Evolutionary conservation across 495 filamentous ascomycete genomes (phyloP), one percentile per base, ranked within the genome.

Genomic region (Coniosporium apollinis): DNA sequence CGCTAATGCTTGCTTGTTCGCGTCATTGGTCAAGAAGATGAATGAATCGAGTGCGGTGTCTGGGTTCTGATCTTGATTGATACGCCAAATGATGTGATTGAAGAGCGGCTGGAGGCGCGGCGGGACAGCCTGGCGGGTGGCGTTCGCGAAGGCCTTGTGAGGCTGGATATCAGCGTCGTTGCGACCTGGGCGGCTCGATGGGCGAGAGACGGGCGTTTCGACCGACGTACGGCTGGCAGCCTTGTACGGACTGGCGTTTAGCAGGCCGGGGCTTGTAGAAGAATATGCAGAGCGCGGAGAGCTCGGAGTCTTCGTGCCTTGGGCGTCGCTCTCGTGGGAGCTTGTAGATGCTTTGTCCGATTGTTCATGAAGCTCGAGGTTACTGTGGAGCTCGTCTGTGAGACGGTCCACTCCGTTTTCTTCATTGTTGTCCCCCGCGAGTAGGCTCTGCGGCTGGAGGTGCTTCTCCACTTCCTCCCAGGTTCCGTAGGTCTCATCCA

Each of bases 381-480:
- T 67, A 56, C 49, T 64, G 33, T 66, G 55, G 24, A 66, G 52
- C 49, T 68, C 65, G 36, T 66, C 65, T 16, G 61, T 62, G 38
- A 68, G 44, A 41, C 64, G 57, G 25, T 63, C 42, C n/a, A 43
- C 37, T 1, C 22, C 36, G 18, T 47, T 48, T n/a, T 64, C 57
- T 37, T 61, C 61, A 29, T 67, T 65, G 28, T 64, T 61, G 37
- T 67, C 63, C n/a, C 60, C 58, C 20, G 45, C 57, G 32, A 54
- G 54, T 18, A 54, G 53, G 7, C 45, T 58, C 21, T 55, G 39
- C 2, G 62, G 52, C 26, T 58, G 45, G 19, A 74, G 62, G 47
- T 65, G 74, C 43, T 67, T 60, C 55, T 75, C 73, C 6, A 73
- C 73, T 34, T 78, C 69, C 14, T 57, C 56, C 74, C 74, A 79